These are phyloP conservation scores for Syncephalis fuscata DNA, from an alignment of 371 early-diverging fungal species.

Conservation along the genomic window DNA sequence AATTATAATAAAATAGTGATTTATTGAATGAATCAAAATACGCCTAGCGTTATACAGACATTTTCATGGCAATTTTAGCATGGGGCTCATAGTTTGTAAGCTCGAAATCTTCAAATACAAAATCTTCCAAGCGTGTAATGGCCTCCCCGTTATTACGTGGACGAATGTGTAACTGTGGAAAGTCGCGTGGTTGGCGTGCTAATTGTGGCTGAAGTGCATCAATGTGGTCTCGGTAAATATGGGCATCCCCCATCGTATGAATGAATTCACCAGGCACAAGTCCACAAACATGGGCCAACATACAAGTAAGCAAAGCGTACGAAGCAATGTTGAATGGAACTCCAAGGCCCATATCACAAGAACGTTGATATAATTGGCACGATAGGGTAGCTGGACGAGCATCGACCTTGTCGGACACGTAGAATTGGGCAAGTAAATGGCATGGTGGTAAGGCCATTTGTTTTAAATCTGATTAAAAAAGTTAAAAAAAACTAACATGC, in stretches of 20 bases:
- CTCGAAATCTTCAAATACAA: constrained; percentile 71
- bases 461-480: constrained; percentile 35
- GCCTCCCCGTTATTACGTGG: constrained; percentile 16
- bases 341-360: constrained; percentile 97
- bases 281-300: constrained; percentile 88
- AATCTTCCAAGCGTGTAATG: constrained; percentile 63
- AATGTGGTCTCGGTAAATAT: constrained; percentile 92
- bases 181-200: constrained; percentile 62
- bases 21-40: too few relatives aligned
- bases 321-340: constrained; percentile 99
- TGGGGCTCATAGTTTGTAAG: constrained; percentile 83
- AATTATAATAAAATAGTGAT: too few relatives aligned
- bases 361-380: constrained; percentile 96
- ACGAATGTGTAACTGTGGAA: constrained; percentile 68
- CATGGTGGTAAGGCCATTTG: constrained; percentile 94
- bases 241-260: constrained; percentile 95
- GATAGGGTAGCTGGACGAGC: constrained; percentile 42
- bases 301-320: constrained; percentile 86
- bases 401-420: constrained; percentile 48
- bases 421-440: constrained; percentile 91
- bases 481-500: not conserved
- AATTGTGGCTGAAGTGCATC: constrained; percentile 79
- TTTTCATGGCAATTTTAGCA: constrained; percentile 86
- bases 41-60: constrained; percentile 54
- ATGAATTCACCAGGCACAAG: constrained; percentile 83